phyloP scores from a whole-genome alignment of 768 basidiomycete species.

The Ramaria sp. region DNA sequence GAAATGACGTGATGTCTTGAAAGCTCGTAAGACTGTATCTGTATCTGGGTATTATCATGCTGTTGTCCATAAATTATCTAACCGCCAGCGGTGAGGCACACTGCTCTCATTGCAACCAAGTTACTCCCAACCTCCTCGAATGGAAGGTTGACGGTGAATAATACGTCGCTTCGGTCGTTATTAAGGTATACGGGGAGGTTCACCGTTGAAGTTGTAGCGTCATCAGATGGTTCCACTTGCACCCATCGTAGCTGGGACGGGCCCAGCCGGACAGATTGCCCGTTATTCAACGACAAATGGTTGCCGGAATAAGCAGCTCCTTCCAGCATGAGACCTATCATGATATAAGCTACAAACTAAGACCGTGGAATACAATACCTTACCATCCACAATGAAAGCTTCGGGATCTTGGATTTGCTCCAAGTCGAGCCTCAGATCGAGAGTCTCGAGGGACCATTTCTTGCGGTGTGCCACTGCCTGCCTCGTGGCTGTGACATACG shows the following conservation, averaged over 20 bases:
- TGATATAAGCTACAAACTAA: slow-evolving; percentile 5
- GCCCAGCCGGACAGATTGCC: slow-evolving; percentile 65
- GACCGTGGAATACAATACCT: slow-evolving; percentile 17
- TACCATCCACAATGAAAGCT: slow-evolving; percentile 84
- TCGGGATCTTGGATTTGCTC: slow-evolving; percentile 68
- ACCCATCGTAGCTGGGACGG: slow-evolving; percentile 87
- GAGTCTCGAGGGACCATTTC: slow-evolving; percentile 86
- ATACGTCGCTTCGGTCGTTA: slow-evolving; percentile 74
- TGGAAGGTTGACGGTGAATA: slow-evolving; percentile 83
- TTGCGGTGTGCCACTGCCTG: slow-evolving; percentile 92
- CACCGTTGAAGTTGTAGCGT: slow-evolving; percentile 36
- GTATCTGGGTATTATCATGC: background rate
- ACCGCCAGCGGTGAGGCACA: slow-evolving; percentile 79
- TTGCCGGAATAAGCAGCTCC: slow-evolving; percentile 71
- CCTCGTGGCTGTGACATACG: slow-evolving; percentile 90
- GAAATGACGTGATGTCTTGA: background rate
- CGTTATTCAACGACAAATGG: slow-evolving; percentile 73
- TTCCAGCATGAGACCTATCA: slow-evolving; percentile 74
- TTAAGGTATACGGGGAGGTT: slow-evolving; percentile 92
- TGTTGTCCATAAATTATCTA: slow-evolving; percentile 19
- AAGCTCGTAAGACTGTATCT: background rate
- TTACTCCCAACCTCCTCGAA: slow-evolving; percentile 58
- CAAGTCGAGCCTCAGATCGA: slow-evolving; percentile 71
- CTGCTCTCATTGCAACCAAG: slow-evolving; percentile 77
- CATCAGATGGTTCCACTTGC: slow-evolving; percentile 38